Percentiles rank a stretch among this genome's conserved stretches.
phyloP scores from a whole-genome alignment of 2,329 filamentous ascomycete genomes.

The Pseudopyricularia javanii region DNA sequence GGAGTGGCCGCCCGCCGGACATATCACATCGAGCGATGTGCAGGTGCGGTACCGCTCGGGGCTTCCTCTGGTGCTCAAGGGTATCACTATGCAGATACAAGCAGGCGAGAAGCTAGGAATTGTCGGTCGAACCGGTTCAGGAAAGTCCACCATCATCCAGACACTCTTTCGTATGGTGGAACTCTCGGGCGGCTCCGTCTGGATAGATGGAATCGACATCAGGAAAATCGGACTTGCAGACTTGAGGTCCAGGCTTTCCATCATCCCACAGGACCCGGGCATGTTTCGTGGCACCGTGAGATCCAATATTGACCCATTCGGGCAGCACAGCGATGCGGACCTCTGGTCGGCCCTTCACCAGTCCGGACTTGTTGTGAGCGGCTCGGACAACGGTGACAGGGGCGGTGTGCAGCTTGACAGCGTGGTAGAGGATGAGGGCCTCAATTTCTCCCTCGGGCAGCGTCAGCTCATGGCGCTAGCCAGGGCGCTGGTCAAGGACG shows the following conservation, averaged over 20 bases:
- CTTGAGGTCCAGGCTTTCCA: conserved; percentile 85
- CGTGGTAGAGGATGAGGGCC: conserved; percentile 51
- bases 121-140: conserved; percentile 87
- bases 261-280: conserved; percentile 94
- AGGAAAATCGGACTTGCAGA: conserved; percentile 84
- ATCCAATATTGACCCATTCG: conserved; percentile 88
- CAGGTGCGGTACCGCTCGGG: conserved; percentile 57
- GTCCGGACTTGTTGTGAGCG: neutral
- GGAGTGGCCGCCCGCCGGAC: neutral
- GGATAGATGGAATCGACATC: conserved; percentile 88
- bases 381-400: too few relatives aligned
- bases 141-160: conserved; percentile 88
- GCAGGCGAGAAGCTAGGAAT: conserved; percentile 81
- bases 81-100: conserved; percentile 30
- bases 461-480: conserved; percentile 32
- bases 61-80: conserved; percentile 52
- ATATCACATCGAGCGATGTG: conserved; percentile 3
- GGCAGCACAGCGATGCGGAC: neutral
- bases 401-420: too few relatives aligned
- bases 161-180: conserved; percentile 90
- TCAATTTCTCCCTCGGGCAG: conserved; percentile 64
- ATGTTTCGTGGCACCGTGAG: conserved; percentile 87
- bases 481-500: conserved; percentile 42
- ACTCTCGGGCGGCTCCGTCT: conserved; percentile 76
- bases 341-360: neutral